These are phyloP conservation scores for Malus sylvestris DNA, from an alignment of 306 rosid genomes.

Conservation along the genomic window DNA sequence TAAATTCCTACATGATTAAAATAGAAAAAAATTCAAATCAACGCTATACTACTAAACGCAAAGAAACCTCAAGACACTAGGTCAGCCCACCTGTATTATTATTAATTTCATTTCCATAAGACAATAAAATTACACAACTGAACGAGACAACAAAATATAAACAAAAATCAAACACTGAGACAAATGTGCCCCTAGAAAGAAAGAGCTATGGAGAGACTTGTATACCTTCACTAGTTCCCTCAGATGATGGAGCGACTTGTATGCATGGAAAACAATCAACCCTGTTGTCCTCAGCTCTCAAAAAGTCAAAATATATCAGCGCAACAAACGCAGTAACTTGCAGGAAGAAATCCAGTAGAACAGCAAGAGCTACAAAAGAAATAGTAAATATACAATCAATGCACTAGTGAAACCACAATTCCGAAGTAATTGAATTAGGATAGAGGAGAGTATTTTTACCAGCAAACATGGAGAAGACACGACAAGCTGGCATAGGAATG, in stretches of 20 bases:
- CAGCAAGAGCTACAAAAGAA: slow-evolving; percentile 73
- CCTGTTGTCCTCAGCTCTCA: slow-evolving; percentile 75
- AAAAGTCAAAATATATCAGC: slow-evolving; percentile 67
- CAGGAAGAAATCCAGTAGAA: slow-evolving; percentile 86
- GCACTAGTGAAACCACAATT: slow-evolving; percentile 3
- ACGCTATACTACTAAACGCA: background rate
- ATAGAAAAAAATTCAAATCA: background rate
- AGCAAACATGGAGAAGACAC: slow-evolving; percentile 98
- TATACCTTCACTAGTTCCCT: slow-evolving; percentile 61
- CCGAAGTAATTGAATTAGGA: slow-evolving; percentile 5
- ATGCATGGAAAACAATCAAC: slow-evolving; percentile 91
- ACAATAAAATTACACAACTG: no score
- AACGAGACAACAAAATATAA: no score
- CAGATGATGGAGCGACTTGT: slow-evolving; percentile 41
- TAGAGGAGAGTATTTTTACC: slow-evolving; percentile 36
- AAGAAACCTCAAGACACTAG: background rate
- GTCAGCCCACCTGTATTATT: no score
- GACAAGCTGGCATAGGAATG: slow-evolving; percentile 97
- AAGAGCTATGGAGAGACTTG: background rate
- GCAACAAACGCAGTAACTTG: slow-evolving; percentile 92
- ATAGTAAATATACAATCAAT: background rate
- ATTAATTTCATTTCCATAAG: no score
- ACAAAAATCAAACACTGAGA: no score
- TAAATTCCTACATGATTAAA: slow-evolving; percentile 36
- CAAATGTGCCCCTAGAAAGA: no score